These are phyloP conservation scores for Datura wrightii DNA, from an alignment of 257 asterid genomes.

Conservation along the genomic window DNA sequence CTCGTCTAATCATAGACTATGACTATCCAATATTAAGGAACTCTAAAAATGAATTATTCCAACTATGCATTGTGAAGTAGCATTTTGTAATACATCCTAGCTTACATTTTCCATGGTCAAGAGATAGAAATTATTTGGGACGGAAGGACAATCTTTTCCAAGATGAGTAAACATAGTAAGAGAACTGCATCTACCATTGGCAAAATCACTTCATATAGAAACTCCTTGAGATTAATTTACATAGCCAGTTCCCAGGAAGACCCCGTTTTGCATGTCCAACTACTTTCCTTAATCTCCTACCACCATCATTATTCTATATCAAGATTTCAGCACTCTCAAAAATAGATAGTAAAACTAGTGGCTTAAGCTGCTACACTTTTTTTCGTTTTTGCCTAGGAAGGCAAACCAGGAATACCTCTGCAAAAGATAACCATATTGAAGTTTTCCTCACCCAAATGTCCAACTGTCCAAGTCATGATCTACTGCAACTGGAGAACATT, in stretches of 20 bases:
- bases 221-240: conserved; percentile 8
- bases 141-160: background rate
- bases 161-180: background rate
- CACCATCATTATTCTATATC: background rate
- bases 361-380: background rate
- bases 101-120: background rate
- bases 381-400: background rate
- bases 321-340: background rate
- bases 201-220: background rate
- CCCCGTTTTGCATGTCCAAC: conserved; percentile 17
- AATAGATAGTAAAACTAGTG: background rate
- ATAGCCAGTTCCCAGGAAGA: background rate
- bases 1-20: background rate
- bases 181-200: conserved; percentile 1
- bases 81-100: background rate
- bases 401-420: background rate
- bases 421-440: background rate
- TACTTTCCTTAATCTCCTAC: background rate
- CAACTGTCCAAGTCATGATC: background rate
- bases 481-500: background rate
- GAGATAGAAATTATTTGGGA: background rate
- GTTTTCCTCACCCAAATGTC: background rate
- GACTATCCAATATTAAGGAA: background rate
- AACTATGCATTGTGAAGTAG: background rate
- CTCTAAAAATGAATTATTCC: background rate